Evolutionary conservation across 2,329 filamentous ascomycete genomes (phyloP).

Genomic region (Cordyceps javanica): DNA sequence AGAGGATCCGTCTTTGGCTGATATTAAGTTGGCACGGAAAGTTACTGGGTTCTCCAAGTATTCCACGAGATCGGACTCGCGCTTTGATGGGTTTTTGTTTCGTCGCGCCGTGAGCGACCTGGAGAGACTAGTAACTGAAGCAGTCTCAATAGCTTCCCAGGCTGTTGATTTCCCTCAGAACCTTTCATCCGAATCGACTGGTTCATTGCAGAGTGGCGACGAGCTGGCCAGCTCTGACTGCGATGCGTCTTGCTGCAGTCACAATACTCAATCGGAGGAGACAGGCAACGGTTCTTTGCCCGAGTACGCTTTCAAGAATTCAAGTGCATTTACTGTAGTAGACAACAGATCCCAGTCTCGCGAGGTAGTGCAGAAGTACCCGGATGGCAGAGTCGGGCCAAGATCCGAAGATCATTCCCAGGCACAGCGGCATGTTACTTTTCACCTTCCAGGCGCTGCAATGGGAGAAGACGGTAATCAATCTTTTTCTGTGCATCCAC

Average conservation of each 20-base stretch:
- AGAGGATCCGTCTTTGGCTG: conserved; percentile 12
- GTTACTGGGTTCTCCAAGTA: conserved; percentile 16
- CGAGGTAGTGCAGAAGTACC: conserved; percentile 23
- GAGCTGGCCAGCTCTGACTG: not conserved
- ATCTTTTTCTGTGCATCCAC: not conserved
- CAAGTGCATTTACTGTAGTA: conserved; percentile 20
- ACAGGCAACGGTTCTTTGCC: not conserved
- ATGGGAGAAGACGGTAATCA: conserved; percentile 11
- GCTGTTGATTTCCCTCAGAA: conserved; percentile 28
- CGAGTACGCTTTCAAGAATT: conserved; percentile 20
- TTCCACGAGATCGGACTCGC: conserved; percentile 19
- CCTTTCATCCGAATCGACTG: conserved; percentile 1
- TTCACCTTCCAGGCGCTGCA: conserved; percentile 10
- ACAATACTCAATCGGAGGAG: not conserved
- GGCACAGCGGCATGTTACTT: conserved; percentile 16
- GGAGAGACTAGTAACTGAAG: conserved; percentile 41
- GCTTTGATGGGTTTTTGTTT: conserved; percentile 25
- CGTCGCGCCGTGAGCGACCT: conserved; percentile 35
- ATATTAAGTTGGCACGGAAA: conserved; percentile 15
- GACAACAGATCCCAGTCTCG: conserved; percentile 20
- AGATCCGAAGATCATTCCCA: conserved; percentile 11
- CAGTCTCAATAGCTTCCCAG: conserved; percentile 36
- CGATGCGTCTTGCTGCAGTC: not conserved
- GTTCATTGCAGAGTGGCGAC: not conserved
- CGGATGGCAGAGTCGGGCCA: conserved; percentile 11